Base-by-base conservation (phyloP, 1,284 basidiomycete genomes). In the Gomphus sp. region DNA sequence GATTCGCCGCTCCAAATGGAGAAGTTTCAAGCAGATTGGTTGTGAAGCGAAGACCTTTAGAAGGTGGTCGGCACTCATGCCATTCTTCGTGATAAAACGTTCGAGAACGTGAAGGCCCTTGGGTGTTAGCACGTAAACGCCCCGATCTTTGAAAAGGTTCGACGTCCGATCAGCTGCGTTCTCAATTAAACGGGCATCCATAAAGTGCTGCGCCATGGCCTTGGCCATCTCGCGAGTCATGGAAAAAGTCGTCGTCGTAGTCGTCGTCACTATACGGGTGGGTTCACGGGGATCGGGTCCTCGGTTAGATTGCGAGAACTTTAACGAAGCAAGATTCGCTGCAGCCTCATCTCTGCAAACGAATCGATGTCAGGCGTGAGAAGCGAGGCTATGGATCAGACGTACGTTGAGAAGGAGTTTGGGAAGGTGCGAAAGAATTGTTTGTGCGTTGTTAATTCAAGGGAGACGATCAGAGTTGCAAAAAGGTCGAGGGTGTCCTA, bases 171-270 rank as follows among this genome's bases (percentile, higher is more conserved):
- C 97, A 18, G 91, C 87, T 12, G 94, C 95, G 70, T 98, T 98
- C 73, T 98, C 95, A 65, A 99, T 94, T 64, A 99, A 81, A 62
- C 94, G 89, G 55, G 96, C 95, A 65, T 99, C 96, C 91, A 99
- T 96, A 70, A 98, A 99, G 69, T 98, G 95, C 73, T 99, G 96
- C 73, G 93, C 93, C 85, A 99, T 98, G 39, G 93, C 93, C 75
- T 98, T 97, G 62, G 97, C 97, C 90, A 99, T 99, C 52, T 99
- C 96, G 65, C 94, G 86, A 64, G 93, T 94, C 97, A 99, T 99
- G 62, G 93, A 95, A 74, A 99, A 99, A 25, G 97, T 99, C 48
- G 97, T 99, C 9, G 96, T 99, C 5, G 97, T 99, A 0, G 97
- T 99, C 1, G 96, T 99, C 65, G 97, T 98, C 67, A 99, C 89